Evolutionary conservation across 2,329 filamentous ascomycete genomes (phyloP).

Genomic region (Fusarium sterilihyphosum): DNA sequence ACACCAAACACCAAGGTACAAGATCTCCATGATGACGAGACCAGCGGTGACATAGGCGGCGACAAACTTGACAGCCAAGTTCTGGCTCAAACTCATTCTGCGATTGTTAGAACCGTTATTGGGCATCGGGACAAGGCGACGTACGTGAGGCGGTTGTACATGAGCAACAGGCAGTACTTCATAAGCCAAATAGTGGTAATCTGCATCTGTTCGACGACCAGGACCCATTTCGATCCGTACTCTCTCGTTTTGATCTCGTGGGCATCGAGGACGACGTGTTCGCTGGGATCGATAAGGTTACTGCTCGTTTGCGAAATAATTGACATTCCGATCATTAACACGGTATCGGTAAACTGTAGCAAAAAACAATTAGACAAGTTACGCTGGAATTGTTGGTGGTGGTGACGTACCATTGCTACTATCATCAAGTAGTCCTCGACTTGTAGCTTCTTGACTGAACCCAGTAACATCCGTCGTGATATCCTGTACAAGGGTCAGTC

Average conservation of each 20-base stretch:
- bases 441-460: slow-evolving; percentile 61
- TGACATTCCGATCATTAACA: slow-evolving; percentile 65
- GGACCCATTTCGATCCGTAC: slow-evolving; percentile 69
- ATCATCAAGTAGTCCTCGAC: slow-evolving; percentile 66
- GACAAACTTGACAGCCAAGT: slow-evolving; percentile 59
- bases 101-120: slow-evolving; percentile 9
- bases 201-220: slow-evolving; percentile 71
- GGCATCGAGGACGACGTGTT: slow-evolving; percentile 57
- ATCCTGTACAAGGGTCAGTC: slow-evolving; percentile 36
- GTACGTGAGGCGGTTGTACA: slow-evolving; percentile 65
- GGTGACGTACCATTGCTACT: slow-evolving; percentile 57
- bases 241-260: slow-evolving; percentile 53
- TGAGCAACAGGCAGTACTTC: slow-evolving; percentile 66
- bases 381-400: background rate
- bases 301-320: slow-evolving; percentile 65
- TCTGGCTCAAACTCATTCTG: slow-evolving; percentile 58
- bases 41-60: slow-evolving; percentile 57
- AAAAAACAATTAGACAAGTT: background rate
- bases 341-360: slow-evolving; percentile 58
- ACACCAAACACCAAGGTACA: slow-evolving; percentile 64
- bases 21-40: slow-evolving; percentile 61
- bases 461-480: slow-evolving; percentile 53
- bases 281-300: slow-evolving; percentile 65
- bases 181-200: slow-evolving; percentile 66
- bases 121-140: slow-evolving; percentile 27